A percentile compares a stretch with the other conserved stretches of the same genome.
Conservation (phyloP, 2,329 filamentous ascomycete genomes). For the Colletotrichum liriopes region DNA sequence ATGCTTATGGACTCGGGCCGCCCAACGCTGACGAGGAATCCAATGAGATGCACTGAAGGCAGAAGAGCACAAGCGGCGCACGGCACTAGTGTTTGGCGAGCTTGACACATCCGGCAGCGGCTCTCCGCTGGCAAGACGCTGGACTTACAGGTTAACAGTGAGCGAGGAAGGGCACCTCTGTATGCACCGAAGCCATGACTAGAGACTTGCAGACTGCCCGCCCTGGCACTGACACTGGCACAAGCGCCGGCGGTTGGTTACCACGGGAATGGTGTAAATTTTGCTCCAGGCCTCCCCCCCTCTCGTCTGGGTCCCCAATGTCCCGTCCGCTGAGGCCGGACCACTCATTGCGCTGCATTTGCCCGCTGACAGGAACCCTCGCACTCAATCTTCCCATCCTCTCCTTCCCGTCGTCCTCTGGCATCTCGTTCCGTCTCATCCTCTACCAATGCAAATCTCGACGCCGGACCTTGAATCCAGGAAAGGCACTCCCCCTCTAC, state of each 20-base stretch:
- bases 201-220: neutral
- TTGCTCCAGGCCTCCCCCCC: conserved; percentile 5
- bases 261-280: conserved; percentile 34
- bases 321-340: conserved; percentile 4
- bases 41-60: neutral
- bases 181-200: neutral
- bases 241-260: conserved; percentile 29
- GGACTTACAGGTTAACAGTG: neutral
- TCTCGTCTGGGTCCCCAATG: conserved; percentile 11
- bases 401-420: neutral
- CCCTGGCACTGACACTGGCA: neutral
- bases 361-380: conserved; percentile 9
- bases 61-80: neutral
- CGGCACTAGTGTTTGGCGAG: neutral
- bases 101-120: neutral
- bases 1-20: neutral
- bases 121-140: neutral
- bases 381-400: conserved; percentile 6
- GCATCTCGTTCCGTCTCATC: neutral
- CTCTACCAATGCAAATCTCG: conserved; percentile 16
- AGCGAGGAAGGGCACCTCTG: neutral
- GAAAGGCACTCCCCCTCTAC: neutral
- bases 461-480: neutral
- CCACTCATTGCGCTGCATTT: conserved; percentile 20
- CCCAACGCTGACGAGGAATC: neutral